Percentiles rank a stretch among this genome's conserved stretches.
Conservation (phyloP, 208 protist genomes). For the Leishmania braziliensis region DNA sequence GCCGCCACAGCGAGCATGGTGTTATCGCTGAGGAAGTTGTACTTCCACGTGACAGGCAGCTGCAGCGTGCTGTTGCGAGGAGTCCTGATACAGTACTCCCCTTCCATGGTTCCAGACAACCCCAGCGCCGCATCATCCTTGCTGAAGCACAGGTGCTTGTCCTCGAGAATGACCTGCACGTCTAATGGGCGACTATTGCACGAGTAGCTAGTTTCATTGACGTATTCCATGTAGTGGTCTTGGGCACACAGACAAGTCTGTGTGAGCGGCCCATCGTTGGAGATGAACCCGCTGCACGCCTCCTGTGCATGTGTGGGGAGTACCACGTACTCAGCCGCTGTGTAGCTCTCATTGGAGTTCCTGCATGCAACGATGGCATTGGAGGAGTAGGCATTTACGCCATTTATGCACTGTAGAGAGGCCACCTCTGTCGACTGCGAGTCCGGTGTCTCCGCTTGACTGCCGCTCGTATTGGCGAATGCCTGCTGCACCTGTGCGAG, state of each 20-base stretch:
- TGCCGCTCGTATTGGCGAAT: background rate
- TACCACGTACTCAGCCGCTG: background rate
- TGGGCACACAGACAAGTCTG: constrained; percentile 37
- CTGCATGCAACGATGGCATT: constrained; percentile 5
- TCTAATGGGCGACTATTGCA: constrained; percentile 31
- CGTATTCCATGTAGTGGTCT: constrained; percentile 18
- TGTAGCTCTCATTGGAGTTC: background rate
- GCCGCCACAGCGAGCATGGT: constrained; percentile 5
- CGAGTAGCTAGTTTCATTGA: background rate
- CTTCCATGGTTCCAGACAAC: constrained; percentile 24
- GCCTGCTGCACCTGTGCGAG: background rate
- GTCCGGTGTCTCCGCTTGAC: background rate
- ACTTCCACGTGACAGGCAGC: constrained; percentile 10
- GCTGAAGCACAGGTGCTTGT: constrained; percentile 40
- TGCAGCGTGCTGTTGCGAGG: constrained; percentile 11
- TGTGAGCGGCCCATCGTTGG: background rate
- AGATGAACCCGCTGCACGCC: constrained; percentile 5
- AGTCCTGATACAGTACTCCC: constrained; percentile 29
- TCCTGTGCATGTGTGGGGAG: background rate
- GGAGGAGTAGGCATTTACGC: constrained; percentile 1
- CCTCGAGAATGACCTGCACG: constrained; percentile 32
- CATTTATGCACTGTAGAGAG: background rate
- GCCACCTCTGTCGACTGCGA: too few relatives aligned
- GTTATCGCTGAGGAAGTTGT: constrained; percentile 10
- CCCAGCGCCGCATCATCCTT: constrained; percentile 31